Base-by-base conservation (phyloP, 805 yeast genomes). In the Candida maltosa region DNA sequence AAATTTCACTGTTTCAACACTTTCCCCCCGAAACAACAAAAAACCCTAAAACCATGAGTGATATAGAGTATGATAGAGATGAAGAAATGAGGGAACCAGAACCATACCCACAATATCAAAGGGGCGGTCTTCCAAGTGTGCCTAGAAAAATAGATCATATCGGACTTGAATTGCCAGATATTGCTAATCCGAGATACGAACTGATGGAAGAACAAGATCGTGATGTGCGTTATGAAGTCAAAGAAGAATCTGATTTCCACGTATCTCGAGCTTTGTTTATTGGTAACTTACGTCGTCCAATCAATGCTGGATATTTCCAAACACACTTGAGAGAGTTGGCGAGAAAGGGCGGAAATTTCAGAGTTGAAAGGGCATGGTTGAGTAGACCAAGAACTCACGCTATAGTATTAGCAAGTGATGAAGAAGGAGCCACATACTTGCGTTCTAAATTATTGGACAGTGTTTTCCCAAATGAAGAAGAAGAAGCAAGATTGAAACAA, bases 341-440 rank as follows among this genome's bases (percentile, higher is more conserved):
- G 4, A 37, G 49, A 14, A 42, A 37, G 16, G 51, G 42, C 4
- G 47, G 48, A 6, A 46, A 27, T 16, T 17, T 26, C 16, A 19
- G 22, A 5, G 51, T 70, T 18, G 74, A 69, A 41, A 48, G 75
- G 31, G 72, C 71, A 4, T 70, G 75, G 75, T 48, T 70, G 34
- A 69, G 64, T 41, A 44, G 56, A 27, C 45, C 56, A 23, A 44
- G 72, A 44, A 54, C 73, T 6, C 75, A 70, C 43, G 68, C 66
- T 20, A 62, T 67, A 20, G 67, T 70, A 16, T 50, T 70, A 30
- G 57, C 62, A 12, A 56, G 63, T 31, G 60, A 59, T 25, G 60
- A 61, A 35, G 60, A 60, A 18, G 73, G 75, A 6, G 73, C 75
- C 1, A 49, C 40, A 6, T 47, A 51, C 16, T 46, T 70, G 16